These are phyloP conservation scores for Rhizopus delemar DNA, from an alignment of 371 early-diverging fungal genomes.

Conservation along the genomic window DNA sequence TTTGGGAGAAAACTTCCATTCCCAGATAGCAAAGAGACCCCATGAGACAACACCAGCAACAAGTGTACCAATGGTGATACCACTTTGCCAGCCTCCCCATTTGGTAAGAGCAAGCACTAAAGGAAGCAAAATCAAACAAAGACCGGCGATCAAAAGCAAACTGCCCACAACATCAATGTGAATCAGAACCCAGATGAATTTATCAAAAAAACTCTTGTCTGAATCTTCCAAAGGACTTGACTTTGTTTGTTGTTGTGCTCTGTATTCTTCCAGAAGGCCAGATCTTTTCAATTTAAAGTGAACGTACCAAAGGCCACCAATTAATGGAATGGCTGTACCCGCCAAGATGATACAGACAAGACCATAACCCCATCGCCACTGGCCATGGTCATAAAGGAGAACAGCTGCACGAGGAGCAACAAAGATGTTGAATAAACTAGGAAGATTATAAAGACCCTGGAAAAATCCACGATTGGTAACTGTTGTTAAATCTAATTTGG, in stretches of 20 bases:
- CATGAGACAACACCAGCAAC: conserved; percentile 28
- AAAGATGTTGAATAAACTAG: conserved; percentile 34
- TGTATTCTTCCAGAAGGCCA: conserved; percentile 15
- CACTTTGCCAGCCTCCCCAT: conserved; percentile 46
- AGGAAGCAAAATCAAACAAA: conserved; percentile 46
- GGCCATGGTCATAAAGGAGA: conserved; percentile 5
- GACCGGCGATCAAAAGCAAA: conserved; percentile 40
- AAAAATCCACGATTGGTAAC: conserved; percentile 37
- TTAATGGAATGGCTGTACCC: conserved; percentile 22
- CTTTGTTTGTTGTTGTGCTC: conserved; percentile 7
- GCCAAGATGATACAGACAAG: conserved; percentile 16
- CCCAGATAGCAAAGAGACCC: conserved; percentile 46
- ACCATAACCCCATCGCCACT: conserved; percentile 38
- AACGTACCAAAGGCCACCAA: conserved; percentile 21
- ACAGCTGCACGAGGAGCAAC: conserved; percentile 29
- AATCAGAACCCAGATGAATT: conserved; percentile 31
- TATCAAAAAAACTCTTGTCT: conserved; percentile 1
- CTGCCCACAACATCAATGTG: conserved; percentile 53
- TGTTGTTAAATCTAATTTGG: conserved; percentile 34
- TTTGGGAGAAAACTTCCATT: conserved; percentile 43
- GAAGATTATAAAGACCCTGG: conserved; percentile 36
- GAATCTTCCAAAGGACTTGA: not conserved
- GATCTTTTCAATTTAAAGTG: conserved; percentile 16
- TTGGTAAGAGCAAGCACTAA: conserved; percentile 39
- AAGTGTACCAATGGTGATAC: conserved; percentile 22